Base-by-base conservation (phyloP, 495 filamentous ascomycete genomes). In the Daldinia caldariorum region DNA sequence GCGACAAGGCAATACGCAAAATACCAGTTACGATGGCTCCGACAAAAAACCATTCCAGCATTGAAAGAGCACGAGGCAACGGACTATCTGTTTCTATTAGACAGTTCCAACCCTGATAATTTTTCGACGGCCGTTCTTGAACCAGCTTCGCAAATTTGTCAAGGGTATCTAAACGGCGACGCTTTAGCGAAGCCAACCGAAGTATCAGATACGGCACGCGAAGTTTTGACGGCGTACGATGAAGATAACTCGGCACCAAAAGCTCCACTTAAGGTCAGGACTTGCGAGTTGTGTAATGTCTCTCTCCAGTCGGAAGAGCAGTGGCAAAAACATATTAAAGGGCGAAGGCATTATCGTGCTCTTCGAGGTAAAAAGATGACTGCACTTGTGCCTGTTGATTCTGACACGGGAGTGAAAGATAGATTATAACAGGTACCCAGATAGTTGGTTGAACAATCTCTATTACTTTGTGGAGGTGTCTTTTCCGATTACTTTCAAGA, bases 1-100 rank as follows among this genome's bases (percentile, higher is more conserved):
- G 92, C 92, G 5, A 98, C 92, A 2, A 86, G 92, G 8, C 94
- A 93, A 67, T 99, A 98, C 74, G 92, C 94, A 12, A 90, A 87
- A 59, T 86, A 88, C 0, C 96, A 99, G 77, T 75, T 91, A 14
- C 83, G 89, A 65, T 99, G 94, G 93, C 93, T 98, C 54, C 87
- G 91, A 34, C 89, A 89, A 64, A 95, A 95, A 67, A 82, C 96
- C 20, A 82, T 94, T 43, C 82, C 83, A 37, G 86, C 89, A 1
- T 82, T 97, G 12, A 79, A 79, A 45, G 82, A 84, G 10, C 80
- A 83, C 14, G 78, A 79, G 8, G 80, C 83, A 34, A 82, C 82
- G 18, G 72, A 86, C 34, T 82, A 81, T 50, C 77, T 97, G 0
- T 97, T 90, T 74, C 76, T 97, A 7, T 79, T 97, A 0, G 91